Conservation (phyloP, 78 protist species). For the Dictyostelium firmibasis region DNA sequence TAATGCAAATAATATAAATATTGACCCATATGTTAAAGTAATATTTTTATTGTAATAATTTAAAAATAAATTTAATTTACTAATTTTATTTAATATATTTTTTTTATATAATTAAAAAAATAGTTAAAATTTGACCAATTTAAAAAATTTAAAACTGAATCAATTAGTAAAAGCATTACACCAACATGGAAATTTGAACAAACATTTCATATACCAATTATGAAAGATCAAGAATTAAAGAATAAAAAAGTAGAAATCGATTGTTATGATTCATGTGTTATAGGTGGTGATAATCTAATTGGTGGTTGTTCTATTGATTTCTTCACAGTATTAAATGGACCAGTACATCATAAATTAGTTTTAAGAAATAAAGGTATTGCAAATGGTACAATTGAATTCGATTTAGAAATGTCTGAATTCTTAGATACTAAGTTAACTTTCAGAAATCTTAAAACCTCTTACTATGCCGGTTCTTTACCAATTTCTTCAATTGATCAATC, state of each 20-base stretch:
- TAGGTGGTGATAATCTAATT: conserved; percentile 36
- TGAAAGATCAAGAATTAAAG: neutral
- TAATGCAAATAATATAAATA: conserved; percentile 1
- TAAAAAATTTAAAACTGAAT: conserved; percentile 34
- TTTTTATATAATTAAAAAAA: neutral
- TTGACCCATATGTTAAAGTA: conserved; percentile 71
- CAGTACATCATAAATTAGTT: conserved; percentile 31
- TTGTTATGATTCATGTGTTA: conserved; percentile 11
- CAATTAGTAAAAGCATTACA: neutral
- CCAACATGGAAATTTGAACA: neutral
- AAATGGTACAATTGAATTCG: conserved; percentile 46
- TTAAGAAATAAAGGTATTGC: conserved; percentile 49
- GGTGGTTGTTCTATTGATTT: conserved; percentile 26
- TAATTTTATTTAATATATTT: neutral
- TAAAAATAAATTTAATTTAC: neutral
- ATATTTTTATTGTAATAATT: neutral
- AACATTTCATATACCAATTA: neutral
- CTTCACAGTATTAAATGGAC: conserved; percentile 21
- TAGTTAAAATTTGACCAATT: neutral
- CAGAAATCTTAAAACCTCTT: neutral
- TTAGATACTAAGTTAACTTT: conserved; percentile 21
- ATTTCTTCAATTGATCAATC: neutral
- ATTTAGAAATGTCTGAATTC: conserved; percentile 36
- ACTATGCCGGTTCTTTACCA: conserved; percentile 4
- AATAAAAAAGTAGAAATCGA: conserved; percentile 5